Evolutionary conservation across 306 rosid genomes (phyloP).

Genomic region (Corylus americana): DNA sequence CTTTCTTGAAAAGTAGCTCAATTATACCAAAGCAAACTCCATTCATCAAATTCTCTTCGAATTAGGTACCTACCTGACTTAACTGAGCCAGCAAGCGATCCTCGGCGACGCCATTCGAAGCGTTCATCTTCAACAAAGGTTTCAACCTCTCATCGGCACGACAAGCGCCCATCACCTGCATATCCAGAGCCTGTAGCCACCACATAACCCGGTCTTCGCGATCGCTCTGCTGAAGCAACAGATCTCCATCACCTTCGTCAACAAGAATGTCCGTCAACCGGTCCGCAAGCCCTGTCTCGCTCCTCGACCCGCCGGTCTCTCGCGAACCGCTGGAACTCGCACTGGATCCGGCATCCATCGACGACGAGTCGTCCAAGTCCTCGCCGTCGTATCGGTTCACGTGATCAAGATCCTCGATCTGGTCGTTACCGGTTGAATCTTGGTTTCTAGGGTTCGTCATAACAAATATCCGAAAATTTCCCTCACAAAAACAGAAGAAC

Average conservation of each 20-base stretch:
- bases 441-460: slow-evolving; percentile 41
- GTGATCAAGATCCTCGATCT: slow-evolving; percentile 30
- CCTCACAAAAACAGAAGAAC: background rate
- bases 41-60: background rate
- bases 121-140: slow-evolving; percentile 80
- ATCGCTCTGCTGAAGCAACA: slow-evolving; percentile 73
- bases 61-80: slow-evolving; percentile 59
- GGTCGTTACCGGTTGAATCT: slow-evolving; percentile 37
- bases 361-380: slow-evolving; percentile 46
- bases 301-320: slow-evolving; percentile 43
- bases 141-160: slow-evolving; percentile 87
- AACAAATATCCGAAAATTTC: background rate
- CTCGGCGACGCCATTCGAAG: slow-evolving; percentile 72
- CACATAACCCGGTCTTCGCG: slow-evolving; percentile 65
- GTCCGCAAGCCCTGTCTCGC: slow-evolving; percentile 65
- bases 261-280: slow-evolving; percentile 75
- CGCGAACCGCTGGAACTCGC: slow-evolving; percentile 21
- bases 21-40: slow-evolving; percentile 1
- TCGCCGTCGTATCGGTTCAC: slow-evolving; percentile 42
- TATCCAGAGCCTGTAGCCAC: slow-evolving; percentile 92
- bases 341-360: slow-evolving; percentile 41
- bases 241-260: slow-evolving; percentile 76
- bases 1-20: background rate
- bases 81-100: slow-evolving; percentile 86
- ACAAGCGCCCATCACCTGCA: slow-evolving; percentile 94